Conservation (phyloP, 1,284 basidiomycete genomes). For the Irpex sp. region DNA sequence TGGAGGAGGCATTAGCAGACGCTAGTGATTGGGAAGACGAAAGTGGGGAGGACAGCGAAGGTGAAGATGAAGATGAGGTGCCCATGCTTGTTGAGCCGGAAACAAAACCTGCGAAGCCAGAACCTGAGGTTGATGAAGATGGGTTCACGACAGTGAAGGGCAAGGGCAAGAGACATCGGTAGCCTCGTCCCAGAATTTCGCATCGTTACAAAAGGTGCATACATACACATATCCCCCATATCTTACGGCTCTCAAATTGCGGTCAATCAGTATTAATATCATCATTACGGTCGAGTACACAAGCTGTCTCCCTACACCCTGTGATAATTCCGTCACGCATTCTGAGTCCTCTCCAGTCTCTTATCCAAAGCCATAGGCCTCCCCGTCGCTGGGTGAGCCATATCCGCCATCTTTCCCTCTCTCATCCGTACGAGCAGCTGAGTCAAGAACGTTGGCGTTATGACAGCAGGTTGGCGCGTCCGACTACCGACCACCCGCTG, state of each 20-base stretch:
- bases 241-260: not conserved
- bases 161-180: slow-evolving; percentile 46
- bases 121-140: slow-evolving; percentile 81
- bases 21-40: slow-evolving; percentile 39
- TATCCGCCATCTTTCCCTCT: slow-evolving; percentile 58
- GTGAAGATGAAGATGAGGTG: slow-evolving; percentile 49
- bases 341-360: slow-evolving; percentile 64
- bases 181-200: not conserved
- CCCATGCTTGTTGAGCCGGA: slow-evolving; percentile 48
- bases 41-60: slow-evolving; percentile 38
- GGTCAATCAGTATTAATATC: not conserved
- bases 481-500: slow-evolving; percentile 8
- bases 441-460: slow-evolving; percentile 54
- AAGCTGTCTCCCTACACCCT: no score
- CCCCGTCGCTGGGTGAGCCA: slow-evolving; percentile 49
- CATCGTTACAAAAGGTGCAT: not conserved
- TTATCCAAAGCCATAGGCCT: slow-evolving; percentile 57
- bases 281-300: no score
- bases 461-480: slow-evolving; percentile 17
- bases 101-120: slow-evolving; percentile 34
- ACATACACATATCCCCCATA: not conserved
- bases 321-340: slow-evolving; percentile 35
- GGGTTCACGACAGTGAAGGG: slow-evolving; percentile 82
- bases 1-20: slow-evolving; percentile 23
- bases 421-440: slow-evolving; percentile 64